phyloP scores from a whole-genome alignment of 2,329 filamentous ascomycete genomes.

The Xylariaceae sp. region DNA sequence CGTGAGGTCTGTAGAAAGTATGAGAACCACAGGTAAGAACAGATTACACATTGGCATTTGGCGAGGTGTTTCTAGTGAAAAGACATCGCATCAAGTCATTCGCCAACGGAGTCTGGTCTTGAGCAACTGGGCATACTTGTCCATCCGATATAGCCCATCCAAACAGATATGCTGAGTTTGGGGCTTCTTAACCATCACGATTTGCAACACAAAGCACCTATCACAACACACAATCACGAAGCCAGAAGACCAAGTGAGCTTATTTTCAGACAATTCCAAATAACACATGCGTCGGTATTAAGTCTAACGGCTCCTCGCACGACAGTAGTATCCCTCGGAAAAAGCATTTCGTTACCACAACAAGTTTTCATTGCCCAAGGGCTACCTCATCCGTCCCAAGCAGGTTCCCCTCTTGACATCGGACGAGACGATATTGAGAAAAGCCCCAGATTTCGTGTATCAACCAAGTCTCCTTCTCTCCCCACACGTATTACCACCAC shows the following conservation, averaged over 20 bases:
- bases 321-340: slow-evolving; percentile 26
- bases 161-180: no score
- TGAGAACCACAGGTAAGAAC: no score
- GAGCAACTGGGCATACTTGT: no score
- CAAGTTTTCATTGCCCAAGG: no score
- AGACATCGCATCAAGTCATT: no score
- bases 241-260: not conserved
- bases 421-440: slow-evolving; percentile 10
- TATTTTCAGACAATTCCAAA: slow-evolving; percentile 11
- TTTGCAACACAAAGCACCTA: no score
- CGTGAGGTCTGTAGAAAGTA: no score
- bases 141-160: no score
- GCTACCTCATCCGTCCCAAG: no score
- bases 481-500: slow-evolving; percentile 7
- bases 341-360: not conserved
- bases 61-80: no score
- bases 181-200: not conserved
- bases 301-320: slow-evolving; percentile 44
- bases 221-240: not conserved
- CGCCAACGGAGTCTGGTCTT: no score
- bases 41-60: no score
- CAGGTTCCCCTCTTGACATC: not conserved
- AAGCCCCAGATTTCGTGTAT: slow-evolving; percentile 10
- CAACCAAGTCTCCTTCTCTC: not conserved
- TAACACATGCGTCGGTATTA: slow-evolving; percentile 41